Evolutionary conservation across 768 basidiomycete genomes (phyloP), one percentile per base, ranked within the genome.

Genomic region (Tephrocybe sp.): DNA sequence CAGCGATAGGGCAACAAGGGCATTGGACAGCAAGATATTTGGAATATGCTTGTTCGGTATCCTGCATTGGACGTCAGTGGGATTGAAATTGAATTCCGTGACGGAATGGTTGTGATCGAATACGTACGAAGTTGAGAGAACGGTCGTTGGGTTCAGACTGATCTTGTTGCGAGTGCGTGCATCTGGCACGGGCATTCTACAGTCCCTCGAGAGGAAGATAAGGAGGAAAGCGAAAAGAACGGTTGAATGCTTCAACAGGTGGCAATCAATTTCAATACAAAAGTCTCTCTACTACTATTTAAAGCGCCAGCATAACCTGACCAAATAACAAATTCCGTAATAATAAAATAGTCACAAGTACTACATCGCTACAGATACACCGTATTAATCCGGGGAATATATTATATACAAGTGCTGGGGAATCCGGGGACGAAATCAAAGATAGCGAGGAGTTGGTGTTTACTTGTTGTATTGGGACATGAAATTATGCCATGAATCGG

Each of bases 81-180:
- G 4, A 24, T 36, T 29, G 27, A 11, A 29, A 12, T 34, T 45
- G 36, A 8, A 8, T 50, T 41, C 31, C 34, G 37, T 24, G 12
- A 34, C 9, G 11, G 33, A 34, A 15, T n/a, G 33, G 7, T 34
- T 5, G 6, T 29, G 40, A 39, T 38, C 34, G 22, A 42, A 44
- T 39, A 71, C 80, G 53, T 68, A 83, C 75, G 82, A 80, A 23
- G 69, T 73, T 7, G 79, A 71, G 39, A 82, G 60, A n/a, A 82
- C 70, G 57, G 68, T 77, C 21, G 75, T 69, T 44, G 81, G 79
- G 55, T 75, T 80, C 59, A 85, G 62, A 57, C 78, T 79, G 42
- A 84, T 82, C 71, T 79, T 84, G 58, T 70, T 79, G 56, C 83
- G 76, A 49, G 80, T 83, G 62, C 78, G 76, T 55, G 82, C 83